Percentiles rank a stretch among this genome's conserved stretches.
Evolutionary conservation across 2,329 filamentous ascomycete genomes (phyloP).

Genomic region (Penicillium sp.): DNA sequence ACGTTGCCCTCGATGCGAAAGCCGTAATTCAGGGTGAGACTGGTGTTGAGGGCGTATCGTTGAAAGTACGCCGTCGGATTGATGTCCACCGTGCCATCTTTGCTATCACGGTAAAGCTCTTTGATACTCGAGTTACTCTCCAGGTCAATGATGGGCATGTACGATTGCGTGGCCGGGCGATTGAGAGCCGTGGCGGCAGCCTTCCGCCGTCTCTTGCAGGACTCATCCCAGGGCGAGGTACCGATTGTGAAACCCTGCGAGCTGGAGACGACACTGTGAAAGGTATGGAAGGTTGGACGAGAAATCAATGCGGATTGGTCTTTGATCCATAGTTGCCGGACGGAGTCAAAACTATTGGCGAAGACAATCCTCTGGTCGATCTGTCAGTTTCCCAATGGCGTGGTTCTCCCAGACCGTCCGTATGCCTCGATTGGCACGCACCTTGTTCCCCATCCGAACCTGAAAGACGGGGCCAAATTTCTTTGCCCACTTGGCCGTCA

Average conservation of each 20-base stretch:
- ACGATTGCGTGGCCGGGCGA: constrained; percentile 66
- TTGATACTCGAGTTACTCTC: constrained; percentile 67
- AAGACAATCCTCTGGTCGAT: constrained; percentile 59
- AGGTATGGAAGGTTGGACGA: constrained; percentile 71
- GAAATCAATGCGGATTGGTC: constrained; percentile 74
- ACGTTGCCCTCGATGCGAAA: constrained; percentile 67
- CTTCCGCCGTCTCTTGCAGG: constrained; percentile 69
- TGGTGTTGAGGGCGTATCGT: constrained; percentile 70
- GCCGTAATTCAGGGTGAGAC: constrained; percentile 72
- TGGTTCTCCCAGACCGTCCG: no score
- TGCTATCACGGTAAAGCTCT: constrained; percentile 61
- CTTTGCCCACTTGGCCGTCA: constrained; percentile 52
- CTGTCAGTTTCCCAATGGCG: constrained; percentile 4
- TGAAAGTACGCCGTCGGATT: constrained; percentile 70
- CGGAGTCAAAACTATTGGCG: constrained; percentile 70
- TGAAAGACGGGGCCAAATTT: constrained; percentile 62
- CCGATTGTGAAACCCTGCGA: constrained; percentile 78
- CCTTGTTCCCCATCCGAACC: constrained; percentile 61
- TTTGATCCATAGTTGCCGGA: constrained; percentile 67
- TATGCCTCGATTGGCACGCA: constrained; percentile 24
- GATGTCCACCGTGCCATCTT: constrained; percentile 57
- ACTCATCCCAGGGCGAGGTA: constrained; percentile 77
- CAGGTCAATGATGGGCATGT: constrained; percentile 76
- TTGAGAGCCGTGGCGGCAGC: constrained; percentile 74
- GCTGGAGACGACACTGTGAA: constrained; percentile 70